Evolutionary conservation across 2,329 filamentous ascomycete species (phyloP).

Genomic region (Fusarium devonianum): DNA sequence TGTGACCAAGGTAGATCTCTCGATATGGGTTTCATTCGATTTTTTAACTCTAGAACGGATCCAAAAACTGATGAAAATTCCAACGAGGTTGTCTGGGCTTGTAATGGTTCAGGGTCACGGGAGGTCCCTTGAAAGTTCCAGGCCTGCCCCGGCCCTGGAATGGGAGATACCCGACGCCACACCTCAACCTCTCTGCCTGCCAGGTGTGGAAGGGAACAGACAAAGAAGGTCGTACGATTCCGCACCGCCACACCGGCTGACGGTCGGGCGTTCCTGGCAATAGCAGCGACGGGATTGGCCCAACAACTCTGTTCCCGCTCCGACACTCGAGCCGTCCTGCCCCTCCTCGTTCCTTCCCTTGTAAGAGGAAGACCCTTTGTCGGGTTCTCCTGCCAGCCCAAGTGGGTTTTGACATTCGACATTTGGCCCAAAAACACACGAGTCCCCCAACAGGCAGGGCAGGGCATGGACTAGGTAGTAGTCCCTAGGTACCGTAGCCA

Average conservation of each 20-base stretch:
- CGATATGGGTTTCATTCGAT: too few species aligned
- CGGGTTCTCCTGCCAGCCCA: slow-evolving; percentile 32
- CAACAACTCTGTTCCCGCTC: neutral
- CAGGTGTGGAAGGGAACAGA: too few species aligned
- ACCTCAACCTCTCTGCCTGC: neutral
- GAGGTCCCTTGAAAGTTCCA: too few species aligned
- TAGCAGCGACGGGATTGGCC: slow-evolving; percentile 24
- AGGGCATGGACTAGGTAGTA: too few species aligned
- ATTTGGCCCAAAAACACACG: slow-evolving; percentile 22
- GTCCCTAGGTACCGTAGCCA: too few species aligned
- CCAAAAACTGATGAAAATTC: too few species aligned
- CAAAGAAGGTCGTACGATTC: slow-evolving; percentile 42
- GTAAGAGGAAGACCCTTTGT: slow-evolving; percentile 12
- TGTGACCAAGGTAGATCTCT: too few species aligned
- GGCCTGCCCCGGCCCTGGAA: too few species aligned
- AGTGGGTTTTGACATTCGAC: slow-evolving; percentile 30
- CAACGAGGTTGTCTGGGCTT: too few species aligned
- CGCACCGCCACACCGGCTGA: slow-evolving; percentile 42
- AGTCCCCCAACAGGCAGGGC: too few species aligned
- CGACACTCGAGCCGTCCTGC: neutral
- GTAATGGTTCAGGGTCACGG: too few species aligned
- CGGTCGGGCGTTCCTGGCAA: slow-evolving; percentile 40
- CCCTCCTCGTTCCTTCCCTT: slow-evolving; percentile 1
- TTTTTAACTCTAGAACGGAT: too few species aligned
- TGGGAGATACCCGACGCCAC: neutral